Evolutionary conservation across 2,329 filamentous ascomycete species (phyloP).

Genomic region (Elsinoe batatas): DNA sequence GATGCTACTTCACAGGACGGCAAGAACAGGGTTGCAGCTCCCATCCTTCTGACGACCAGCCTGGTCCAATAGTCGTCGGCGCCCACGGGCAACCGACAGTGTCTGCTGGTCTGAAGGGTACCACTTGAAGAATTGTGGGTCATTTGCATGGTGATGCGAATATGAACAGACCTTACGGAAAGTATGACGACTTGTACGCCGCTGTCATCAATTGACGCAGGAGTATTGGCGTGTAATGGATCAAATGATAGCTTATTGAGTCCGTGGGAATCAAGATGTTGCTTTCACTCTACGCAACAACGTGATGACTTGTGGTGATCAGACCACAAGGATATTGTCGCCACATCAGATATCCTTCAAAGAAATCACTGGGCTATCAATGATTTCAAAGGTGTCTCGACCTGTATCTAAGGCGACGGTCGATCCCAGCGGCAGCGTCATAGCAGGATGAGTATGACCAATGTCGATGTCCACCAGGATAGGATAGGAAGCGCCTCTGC

Average conservation of each 20-base stretch:
- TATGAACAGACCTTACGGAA: neutral
- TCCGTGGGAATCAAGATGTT: no score
- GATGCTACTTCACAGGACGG: neutral
- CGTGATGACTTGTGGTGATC: no score
- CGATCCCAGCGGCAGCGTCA: constrained; percentile 14
- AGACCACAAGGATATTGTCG: no score
- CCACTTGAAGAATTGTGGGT: neutral
- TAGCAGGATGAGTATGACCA: constrained; percentile 11
- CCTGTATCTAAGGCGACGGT: constrained; percentile 4
- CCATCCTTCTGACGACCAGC: neutral
- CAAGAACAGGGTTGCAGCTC: neutral
- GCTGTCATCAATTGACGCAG: neutral
- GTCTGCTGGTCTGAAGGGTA: neutral
- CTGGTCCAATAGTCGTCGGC: neutral
- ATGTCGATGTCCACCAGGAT: no score
- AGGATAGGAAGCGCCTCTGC: no score
- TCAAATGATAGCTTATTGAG: no score
- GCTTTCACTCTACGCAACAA: no score
- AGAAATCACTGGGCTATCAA: neutral
- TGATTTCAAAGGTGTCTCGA: neutral
- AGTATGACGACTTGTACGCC: neutral
- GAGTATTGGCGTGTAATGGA: no score
- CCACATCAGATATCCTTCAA: neutral
- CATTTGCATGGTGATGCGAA: neutral
- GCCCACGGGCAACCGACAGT: neutral